Conservation (phyloP, 352 stramenopile species). For the Globisporangium yorkense region DNA sequence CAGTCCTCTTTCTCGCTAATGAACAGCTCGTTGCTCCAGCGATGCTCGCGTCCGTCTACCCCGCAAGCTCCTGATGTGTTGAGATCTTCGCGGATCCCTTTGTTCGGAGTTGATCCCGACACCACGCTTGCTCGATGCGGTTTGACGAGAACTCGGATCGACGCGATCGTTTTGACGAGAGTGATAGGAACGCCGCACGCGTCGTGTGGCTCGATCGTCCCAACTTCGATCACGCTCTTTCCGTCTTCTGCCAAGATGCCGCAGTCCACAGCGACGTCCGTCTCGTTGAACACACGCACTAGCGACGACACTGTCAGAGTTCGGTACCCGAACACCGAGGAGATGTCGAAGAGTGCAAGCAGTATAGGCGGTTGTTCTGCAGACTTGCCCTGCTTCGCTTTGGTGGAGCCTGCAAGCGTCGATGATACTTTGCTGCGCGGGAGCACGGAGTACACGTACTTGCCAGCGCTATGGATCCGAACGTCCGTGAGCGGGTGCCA, state of each 20-base stretch:
- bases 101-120: not conserved
- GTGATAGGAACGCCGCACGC: conserved; percentile 64
- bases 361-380: conserved; percentile 20
- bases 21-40: conserved; percentile 81
- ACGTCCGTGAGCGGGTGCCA: conserved; percentile 78
- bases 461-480: conserved; percentile 66
- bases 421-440: conserved; percentile 10
- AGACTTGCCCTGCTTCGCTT: not conserved
- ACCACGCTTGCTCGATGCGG: conserved; percentile 21
- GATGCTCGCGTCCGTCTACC: conserved; percentile 34
- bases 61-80: not conserved
- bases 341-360: conserved; percentile 74
- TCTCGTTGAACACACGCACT: conserved; percentile 75
- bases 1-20: conserved; percentile 62
- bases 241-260: conserved; percentile 52
- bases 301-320: conserved; percentile 79
- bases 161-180: conserved; percentile 45
- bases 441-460: conserved; percentile 71
- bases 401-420: not conserved
- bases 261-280: conserved; percentile 46
- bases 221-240: conserved; percentile 51
- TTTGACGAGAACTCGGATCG: conserved; percentile 58
- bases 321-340: conserved; percentile 52
- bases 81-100: not conserved
- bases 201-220: conserved; percentile 54